Conservation (phyloP, 768 basidiomycete genomes). For the Termitomyces sp. region DNA sequence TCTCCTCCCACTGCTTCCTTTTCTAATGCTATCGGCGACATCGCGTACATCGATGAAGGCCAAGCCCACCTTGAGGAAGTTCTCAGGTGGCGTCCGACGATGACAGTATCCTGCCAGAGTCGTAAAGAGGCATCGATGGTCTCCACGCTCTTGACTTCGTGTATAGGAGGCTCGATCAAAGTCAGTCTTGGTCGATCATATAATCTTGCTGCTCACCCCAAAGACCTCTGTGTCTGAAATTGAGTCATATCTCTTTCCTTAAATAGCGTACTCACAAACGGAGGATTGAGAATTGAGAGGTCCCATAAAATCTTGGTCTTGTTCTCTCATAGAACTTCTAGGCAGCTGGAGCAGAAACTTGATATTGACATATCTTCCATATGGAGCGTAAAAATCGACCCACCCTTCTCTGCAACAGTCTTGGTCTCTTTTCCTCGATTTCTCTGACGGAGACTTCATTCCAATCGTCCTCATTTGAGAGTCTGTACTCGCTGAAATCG, state of each 20-base stretch:
- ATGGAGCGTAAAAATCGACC: not conserved
- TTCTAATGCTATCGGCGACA: conserved; percentile 44
- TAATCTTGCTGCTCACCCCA: conserved; percentile 20
- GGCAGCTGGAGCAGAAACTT: conserved; percentile 26
- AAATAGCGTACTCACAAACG: conserved; percentile 32
- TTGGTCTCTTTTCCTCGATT: conserved; percentile 53
- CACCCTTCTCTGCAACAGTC: conserved; percentile 56
- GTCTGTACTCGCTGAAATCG: conserved; percentile 18
- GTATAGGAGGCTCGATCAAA: conserved; percentile 31
- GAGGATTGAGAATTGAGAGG: conserved; percentile 49
- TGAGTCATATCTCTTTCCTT: not conserved
- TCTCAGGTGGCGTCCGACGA: conserved; percentile 14
- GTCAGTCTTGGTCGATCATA: not conserved
- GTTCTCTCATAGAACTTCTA: conserved; percentile 34
- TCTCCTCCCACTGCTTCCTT: conserved; percentile 46
- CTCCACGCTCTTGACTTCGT: conserved; percentile 25
- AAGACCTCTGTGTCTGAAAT: conserved; percentile 19
- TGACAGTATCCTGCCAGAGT: conserved; percentile 29
- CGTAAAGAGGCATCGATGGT: conserved; percentile 33
- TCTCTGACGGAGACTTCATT: conserved; percentile 45
- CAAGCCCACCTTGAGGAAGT: conserved; percentile 18
- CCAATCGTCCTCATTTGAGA: conserved; percentile 55
- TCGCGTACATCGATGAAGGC: conserved; percentile 44
- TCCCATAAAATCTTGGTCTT: conserved; percentile 44
- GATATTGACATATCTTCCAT: too few relatives aligned